Evolutionary conservation across 2,329 filamentous ascomycete genomes (phyloP).

Genomic region (Arthrobotrys pseudoclavata): DNA sequence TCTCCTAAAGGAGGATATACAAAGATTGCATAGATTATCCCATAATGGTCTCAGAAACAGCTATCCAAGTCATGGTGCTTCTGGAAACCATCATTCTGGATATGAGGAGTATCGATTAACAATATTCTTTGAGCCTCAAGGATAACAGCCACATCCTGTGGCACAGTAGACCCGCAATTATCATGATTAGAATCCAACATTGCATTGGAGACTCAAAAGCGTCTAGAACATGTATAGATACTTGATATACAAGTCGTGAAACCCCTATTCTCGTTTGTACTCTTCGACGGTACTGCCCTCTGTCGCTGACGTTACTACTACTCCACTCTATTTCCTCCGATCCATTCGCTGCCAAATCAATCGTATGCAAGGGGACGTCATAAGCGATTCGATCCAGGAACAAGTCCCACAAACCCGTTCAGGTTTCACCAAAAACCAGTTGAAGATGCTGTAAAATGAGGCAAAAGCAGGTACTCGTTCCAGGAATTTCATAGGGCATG

Average conservation of each 20-base stretch:
- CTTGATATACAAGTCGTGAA: too few relatives aligned
- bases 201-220: too few relatives aligned
- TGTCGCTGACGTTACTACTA: constrained; percentile 39
- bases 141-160: not conserved
- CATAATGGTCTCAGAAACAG: not conserved
- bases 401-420: constrained; percentile 27
- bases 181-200: not conserved
- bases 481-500: constrained; percentile 20
- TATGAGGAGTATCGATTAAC: not conserved
- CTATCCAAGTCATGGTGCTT: not conserved
- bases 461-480: constrained; percentile 38
- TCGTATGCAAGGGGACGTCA: constrained; percentile 58
- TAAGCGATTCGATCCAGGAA: constrained; percentile 54
- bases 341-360: constrained; percentile 39
- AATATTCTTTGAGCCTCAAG: not conserved
- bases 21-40: too few relatives aligned
- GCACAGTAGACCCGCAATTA: not conserved
- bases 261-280: too few relatives aligned
- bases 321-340: constrained; percentile 52
- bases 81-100: not conserved
- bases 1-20: too few relatives aligned
- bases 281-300: not conserved
- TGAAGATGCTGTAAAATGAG: constrained; percentile 20
- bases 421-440: constrained; percentile 8
- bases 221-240: too few relatives aligned